phyloP scores from a whole-genome alignment of 176 grass and related monocot species.

The Phoenix dactylifera region DNA sequence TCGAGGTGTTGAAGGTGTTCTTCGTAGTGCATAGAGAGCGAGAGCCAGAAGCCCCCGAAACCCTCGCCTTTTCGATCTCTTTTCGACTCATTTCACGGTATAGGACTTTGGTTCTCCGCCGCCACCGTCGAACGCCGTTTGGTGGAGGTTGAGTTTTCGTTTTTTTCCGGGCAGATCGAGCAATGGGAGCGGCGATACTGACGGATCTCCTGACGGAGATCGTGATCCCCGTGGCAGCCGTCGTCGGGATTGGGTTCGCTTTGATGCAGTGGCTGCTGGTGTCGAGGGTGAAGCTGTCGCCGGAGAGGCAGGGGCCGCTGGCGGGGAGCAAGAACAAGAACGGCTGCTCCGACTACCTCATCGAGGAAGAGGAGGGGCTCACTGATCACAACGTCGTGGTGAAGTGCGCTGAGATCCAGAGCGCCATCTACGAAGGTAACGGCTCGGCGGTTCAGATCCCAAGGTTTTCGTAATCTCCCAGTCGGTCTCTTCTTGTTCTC shows the following conservation, averaged over 20 bases:
- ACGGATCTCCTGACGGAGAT: slow-evolving; percentile 53
- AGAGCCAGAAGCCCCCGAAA: too few relatives aligned
- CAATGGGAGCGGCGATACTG: slow-evolving; percentile 49
- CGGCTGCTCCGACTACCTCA: slow-evolving; percentile 55
- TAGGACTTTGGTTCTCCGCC: too few relatives aligned
- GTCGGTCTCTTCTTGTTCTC: too few relatives aligned
- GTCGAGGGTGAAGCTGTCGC: slow-evolving; percentile 56
- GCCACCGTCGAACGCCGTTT: too few relatives aligned
- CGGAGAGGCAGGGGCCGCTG: slow-evolving; percentile 25
- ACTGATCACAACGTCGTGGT: slow-evolving; percentile 88
- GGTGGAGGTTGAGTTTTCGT: background rate
- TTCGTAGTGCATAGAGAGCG: too few relatives aligned
- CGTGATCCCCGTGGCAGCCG: slow-evolving; percentile 45
- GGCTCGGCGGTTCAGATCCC: too few relatives aligned
- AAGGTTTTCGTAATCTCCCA: too few relatives aligned
- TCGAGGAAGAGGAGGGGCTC: slow-evolving; percentile 92
- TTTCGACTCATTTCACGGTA: too few relatives aligned
- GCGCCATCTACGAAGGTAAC: slow-evolving; percentile 78
- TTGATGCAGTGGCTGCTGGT: slow-evolving; percentile 71
- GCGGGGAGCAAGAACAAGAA: slow-evolving; percentile 31
- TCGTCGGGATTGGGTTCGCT: slow-evolving; percentile 63
- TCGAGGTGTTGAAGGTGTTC: too few relatives aligned
- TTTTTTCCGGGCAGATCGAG: background rate
- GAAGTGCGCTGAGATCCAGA: slow-evolving; percentile 88
- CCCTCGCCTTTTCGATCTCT: too few relatives aligned